Conservation (phyloP, 768 basidiomycete genomes). For the Bullera alba region DNA sequence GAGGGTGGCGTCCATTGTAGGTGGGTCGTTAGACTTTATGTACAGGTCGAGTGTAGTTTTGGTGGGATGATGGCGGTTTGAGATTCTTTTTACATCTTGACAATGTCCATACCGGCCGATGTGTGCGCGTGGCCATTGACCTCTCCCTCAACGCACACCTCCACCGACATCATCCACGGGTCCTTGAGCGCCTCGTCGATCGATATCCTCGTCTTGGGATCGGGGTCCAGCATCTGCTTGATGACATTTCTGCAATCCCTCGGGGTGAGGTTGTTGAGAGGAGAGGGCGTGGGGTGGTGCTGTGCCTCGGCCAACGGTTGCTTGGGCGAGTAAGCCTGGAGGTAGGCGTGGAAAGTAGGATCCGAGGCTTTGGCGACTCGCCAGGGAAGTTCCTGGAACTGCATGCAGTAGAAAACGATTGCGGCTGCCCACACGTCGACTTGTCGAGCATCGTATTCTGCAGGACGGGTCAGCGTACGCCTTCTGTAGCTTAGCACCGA, state of each 20-base stretch:
- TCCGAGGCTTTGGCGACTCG: conserved; percentile 82
- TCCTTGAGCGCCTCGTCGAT: conserved; percentile 77
- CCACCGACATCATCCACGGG: conserved; percentile 70
- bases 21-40: no score
- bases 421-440: conserved; percentile 98
- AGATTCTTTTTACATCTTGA: conserved; percentile 28
- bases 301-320: conserved; percentile 47
- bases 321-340: conserved; percentile 44
- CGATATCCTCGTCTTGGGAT: conserved; percentile 65
- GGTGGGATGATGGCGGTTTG: no score
- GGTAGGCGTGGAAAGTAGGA: conserved; percentile 71
- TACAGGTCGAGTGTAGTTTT: no score
- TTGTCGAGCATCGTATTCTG: conserved; percentile 92
- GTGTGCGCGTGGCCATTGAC: conserved; percentile 35
- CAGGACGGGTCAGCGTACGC: conserved; percentile 2
- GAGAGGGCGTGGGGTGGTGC: conserved; percentile 53
- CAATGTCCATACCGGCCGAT: conserved; percentile 34
- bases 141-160: conserved; percentile 61
- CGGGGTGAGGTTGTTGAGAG: conserved; percentile 82
- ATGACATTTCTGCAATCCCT: conserved; percentile 74
- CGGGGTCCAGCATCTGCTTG: conserved; percentile 91
- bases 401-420: conserved; percentile 96
- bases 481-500: conserved; percentile 25
- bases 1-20: no score
- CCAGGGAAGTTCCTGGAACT: conserved; percentile 95